phyloP scores from a whole-genome alignment of 78 protist species.

The Dictyostelium firmibasis region DNA sequence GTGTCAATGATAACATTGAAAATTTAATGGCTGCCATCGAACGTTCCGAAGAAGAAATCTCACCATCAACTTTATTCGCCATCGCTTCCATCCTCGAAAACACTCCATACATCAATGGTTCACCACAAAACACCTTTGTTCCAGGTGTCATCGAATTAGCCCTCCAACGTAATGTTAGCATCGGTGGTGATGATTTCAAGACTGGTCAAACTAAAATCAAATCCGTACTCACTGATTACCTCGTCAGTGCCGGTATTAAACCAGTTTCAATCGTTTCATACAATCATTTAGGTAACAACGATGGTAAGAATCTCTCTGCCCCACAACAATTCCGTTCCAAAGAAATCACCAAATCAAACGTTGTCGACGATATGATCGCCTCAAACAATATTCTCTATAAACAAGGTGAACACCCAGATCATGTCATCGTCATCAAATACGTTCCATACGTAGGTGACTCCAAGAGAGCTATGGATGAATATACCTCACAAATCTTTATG shows the following conservation, averaged over 20 bases:
- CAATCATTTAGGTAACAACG: conserved; percentile 99
- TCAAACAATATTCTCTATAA: conserved; percentile 95
- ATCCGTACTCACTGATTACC: conserved; percentile 98
- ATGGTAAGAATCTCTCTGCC: conserved; percentile 98
- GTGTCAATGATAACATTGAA: conserved; percentile 96
- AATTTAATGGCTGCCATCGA: conserved; percentile 89
- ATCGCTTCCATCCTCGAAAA: conserved; percentile 96
- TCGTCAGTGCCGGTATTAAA: conserved; percentile 98
- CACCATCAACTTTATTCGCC: conserved; percentile 98
- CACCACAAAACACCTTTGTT: conserved; percentile 99
- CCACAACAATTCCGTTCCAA: conserved; percentile 98
- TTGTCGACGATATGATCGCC: conserved; percentile 99
- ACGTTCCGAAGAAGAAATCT: conserved; percentile 86
- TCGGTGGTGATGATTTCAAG: conserved; percentile 99
- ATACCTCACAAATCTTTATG: conserved; percentile 96
- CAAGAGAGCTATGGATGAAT: conserved; percentile 99
- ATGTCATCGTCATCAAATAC: conserved; percentile 99
- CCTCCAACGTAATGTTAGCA: conserved; percentile 81
- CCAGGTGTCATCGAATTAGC: conserved; percentile 98
- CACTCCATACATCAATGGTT: conserved; percentile 98
- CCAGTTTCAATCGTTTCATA: conserved; percentile 96
- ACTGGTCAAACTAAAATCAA: conserved; percentile 99
- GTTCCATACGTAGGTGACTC: conserved; percentile 99
- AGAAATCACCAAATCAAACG: conserved; percentile 99
- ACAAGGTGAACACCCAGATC: conserved; percentile 97